Evolutionary conservation across 2,329 filamentous ascomycete genomes (phyloP).

Genomic region (Remersonia thermophila): DNA sequence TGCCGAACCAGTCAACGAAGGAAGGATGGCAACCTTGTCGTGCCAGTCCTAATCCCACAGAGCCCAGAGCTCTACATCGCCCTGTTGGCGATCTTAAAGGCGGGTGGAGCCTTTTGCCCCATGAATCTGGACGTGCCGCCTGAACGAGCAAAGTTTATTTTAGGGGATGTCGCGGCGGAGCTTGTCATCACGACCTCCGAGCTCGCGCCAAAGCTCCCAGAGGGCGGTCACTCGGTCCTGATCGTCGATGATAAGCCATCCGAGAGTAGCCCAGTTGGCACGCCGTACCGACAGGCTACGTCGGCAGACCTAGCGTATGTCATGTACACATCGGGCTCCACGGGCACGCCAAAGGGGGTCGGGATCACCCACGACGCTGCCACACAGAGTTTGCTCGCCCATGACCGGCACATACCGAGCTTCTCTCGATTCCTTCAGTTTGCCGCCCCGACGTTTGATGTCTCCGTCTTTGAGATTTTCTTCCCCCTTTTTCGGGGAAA

Average conservation of each 20-base stretch:
- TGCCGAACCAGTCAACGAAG: conserved; percentile 14
- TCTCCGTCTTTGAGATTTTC: conserved; percentile 91
- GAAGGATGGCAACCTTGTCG: conserved; percentile 33
- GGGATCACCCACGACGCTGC: conserved; percentile 67
- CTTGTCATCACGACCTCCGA: conserved; percentile 52
- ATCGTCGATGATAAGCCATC: conserved; percentile 22
- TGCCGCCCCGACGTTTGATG: conserved; percentile 84
- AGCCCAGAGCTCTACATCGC: conserved; percentile 66
- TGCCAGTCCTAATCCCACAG: conserved; percentile 70
- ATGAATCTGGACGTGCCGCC: conserved; percentile 64
- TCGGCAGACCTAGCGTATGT: conserved; percentile 59
- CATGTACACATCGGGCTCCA: conserved; percentile 89
- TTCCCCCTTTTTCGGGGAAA: conserved; percentile 65
- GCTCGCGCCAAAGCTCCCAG: conserved; percentile 30
- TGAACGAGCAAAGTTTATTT: conserved; percentile 68
- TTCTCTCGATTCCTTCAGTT: conserved; percentile 83
- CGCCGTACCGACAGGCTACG: conserved; percentile 8
- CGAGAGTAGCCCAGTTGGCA: neutral
- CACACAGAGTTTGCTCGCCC: conserved; percentile 71
- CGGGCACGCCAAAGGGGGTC: conserved; percentile 80
- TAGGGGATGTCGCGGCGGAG: conserved; percentile 60
- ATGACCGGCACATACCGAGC: conserved; percentile 61
- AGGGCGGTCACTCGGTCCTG: conserved; percentile 17
- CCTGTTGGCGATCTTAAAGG: conserved; percentile 65
- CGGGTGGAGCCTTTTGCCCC: conserved; percentile 76